These are phyloP conservation scores for Ophiostoma australiae DNA, from an alignment of 2,329 filamentous ascomycete species.

Conservation along the genomic window DNA sequence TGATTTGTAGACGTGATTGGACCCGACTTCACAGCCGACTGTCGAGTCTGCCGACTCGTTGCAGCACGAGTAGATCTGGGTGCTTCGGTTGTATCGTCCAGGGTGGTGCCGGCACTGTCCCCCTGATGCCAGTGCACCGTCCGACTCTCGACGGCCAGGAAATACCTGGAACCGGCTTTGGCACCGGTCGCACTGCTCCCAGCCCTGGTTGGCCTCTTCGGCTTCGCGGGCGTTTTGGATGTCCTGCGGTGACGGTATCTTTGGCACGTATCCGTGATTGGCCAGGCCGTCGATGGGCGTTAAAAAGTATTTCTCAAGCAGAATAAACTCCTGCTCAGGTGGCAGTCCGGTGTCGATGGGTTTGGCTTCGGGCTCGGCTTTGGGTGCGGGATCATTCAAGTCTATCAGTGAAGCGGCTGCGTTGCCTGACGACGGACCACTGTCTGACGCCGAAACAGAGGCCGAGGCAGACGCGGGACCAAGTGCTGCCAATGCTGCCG, in stretches of 20 bases:
- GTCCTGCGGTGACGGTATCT: slow-evolving; percentile 59
- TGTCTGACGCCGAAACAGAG: not conserved
- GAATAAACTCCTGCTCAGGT: slow-evolving; percentile 59
- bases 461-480: not conserved
- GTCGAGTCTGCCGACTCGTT: slow-evolving; percentile 67
- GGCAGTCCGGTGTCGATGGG: slow-evolving; percentile 65
- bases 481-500: not conserved
- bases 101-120: slow-evolving; percentile 79
- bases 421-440: not conserved
- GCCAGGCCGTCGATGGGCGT: slow-evolving; percentile 62
- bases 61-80: slow-evolving; percentile 73
- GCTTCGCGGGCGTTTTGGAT: slow-evolving; percentile 62
- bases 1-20: slow-evolving; percentile 83
- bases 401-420: not conserved
- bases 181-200: slow-evolving; percentile 87
- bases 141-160: slow-evolving; percentile 71
- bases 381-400: too few relatives aligned
- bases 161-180: slow-evolving; percentile 84
- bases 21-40: slow-evolving; percentile 64
- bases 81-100: slow-evolving; percentile 56
- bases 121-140: slow-evolving; percentile 69
- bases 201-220: slow-evolving; percentile 63
- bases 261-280: slow-evolving; percentile 68
- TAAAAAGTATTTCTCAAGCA: slow-evolving; percentile 55
- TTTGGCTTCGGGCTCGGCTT: not conserved